A percentile compares a stretch with the other conserved stretches of the same genome.
phyloP scores from a whole-genome alignment of 2,329 filamentous ascomycete genomes.

The Diplodia intermedia region DNA sequence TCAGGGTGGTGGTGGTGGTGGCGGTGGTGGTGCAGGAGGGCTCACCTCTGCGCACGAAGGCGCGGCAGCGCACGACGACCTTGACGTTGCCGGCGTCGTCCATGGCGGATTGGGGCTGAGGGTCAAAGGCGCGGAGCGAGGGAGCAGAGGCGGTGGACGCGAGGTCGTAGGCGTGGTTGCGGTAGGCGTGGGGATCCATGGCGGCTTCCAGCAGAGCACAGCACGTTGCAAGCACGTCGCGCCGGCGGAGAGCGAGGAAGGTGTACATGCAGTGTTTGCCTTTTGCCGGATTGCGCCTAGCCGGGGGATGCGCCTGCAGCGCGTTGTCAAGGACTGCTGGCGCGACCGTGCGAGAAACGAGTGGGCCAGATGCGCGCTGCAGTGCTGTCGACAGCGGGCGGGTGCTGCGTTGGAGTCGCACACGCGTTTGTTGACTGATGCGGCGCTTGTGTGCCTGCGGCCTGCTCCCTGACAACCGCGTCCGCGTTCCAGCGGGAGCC shows the following conservation, averaged over 20 bases:
- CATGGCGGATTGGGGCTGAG: conserved; percentile 42
- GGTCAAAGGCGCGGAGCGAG: conserved; percentile 52
- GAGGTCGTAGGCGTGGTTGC: conserved; percentile 36
- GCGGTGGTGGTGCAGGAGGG: background rate
- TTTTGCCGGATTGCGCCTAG: conserved; percentile 30
- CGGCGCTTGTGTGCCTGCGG: conserved; percentile 1
- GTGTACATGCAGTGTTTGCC: conserved; percentile 31
- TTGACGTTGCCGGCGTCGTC: conserved; percentile 58
- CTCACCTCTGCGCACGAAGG: conserved; percentile 56
- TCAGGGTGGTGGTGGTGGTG: conserved; percentile 36
- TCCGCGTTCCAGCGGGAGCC: background rate
- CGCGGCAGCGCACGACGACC: conserved; percentile 58
- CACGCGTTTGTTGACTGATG: conserved; percentile 3
- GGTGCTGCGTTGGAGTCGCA: background rate
- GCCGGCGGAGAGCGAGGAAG: conserved; percentile 25
- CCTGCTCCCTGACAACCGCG: conserved; percentile 17
- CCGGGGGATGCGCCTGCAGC: conserved; percentile 17
- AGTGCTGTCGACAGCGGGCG: conserved; percentile 6
- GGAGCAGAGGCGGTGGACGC: conserved; percentile 52
- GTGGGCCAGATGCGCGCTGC: conserved; percentile 16
- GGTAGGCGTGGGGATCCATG: conserved; percentile 43
- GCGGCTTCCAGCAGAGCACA: conserved; percentile 39
- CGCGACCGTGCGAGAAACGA: conserved; percentile 20
- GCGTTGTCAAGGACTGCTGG: conserved; percentile 16
- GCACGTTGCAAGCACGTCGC: conserved; percentile 33